phyloP scores from a whole-genome alignment of 2,329 filamentous ascomycete species.

The Aurifilum marmelostoma region DNA sequence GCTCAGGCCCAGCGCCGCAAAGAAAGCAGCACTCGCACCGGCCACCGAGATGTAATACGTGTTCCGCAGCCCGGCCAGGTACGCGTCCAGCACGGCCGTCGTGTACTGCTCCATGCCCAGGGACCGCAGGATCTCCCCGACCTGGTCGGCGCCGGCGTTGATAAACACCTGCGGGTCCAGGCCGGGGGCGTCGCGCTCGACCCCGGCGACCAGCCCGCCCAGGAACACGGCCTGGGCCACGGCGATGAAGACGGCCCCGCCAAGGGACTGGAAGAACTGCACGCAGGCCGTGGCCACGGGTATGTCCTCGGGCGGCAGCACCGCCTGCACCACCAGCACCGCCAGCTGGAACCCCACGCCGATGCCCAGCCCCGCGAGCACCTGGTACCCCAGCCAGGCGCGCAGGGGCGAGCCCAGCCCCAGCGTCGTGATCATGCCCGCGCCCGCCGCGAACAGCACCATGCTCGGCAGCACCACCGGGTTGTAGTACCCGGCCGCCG shows the following conservation, averaged over 20 bases:
- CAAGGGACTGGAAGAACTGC: slow-evolving; percentile 65
- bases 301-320: slow-evolving; percentile 49
- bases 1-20: slow-evolving; percentile 47
- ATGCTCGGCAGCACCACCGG: slow-evolving; percentile 47
- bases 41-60: slow-evolving; percentile 57
- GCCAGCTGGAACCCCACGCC: slow-evolving; percentile 51
- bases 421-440: slow-evolving; percentile 56
- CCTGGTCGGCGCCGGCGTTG: slow-evolving; percentile 42
- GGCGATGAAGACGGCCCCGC: slow-evolving; percentile 65
- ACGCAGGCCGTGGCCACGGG: slow-evolving; percentile 54
- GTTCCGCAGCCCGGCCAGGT: slow-evolving; percentile 53
- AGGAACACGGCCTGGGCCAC: slow-evolving; percentile 70
- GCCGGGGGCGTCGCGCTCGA: slow-evolving; percentile 20
- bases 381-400: slow-evolving; percentile 61
- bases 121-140: slow-evolving; percentile 47
- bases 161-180: slow-evolving; percentile 27
- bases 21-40: slow-evolving; percentile 50
- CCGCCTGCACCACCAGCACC: slow-evolving; percentile 53
- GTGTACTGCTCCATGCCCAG: slow-evolving; percentile 48
- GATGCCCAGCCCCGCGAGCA: slow-evolving; percentile 53
- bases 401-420: slow-evolving; percentile 46
- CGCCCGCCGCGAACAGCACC: slow-evolving; percentile 38
- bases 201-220: slow-evolving; percentile 59
- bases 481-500: slow-evolving; percentile 48
- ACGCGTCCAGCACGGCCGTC: slow-evolving; percentile 49